Evolutionary conservation across 139 green algal genomes (phyloP).

Genomic region (Deuterostichococcus epilithicus): DNA sequence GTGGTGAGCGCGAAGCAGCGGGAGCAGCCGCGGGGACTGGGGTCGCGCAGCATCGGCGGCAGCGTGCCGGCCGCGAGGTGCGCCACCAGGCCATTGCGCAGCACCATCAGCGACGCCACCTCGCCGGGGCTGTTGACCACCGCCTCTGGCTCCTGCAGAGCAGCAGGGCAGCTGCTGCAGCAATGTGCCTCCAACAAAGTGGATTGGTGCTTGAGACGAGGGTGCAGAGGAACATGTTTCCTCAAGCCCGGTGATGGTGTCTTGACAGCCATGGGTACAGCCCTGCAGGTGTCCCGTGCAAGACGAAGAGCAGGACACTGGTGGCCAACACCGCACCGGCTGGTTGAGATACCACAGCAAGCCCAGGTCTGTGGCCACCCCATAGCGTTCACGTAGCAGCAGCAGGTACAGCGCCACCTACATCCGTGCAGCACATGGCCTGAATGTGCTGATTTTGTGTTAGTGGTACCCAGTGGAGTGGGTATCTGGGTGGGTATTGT

Average conservation of each 20-base stretch:
- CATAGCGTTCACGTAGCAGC: constrained; percentile 77
- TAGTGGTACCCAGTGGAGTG: no score
- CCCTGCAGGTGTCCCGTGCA: not conserved
- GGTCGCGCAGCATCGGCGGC: constrained; percentile 36
- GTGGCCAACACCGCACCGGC: not conserved
- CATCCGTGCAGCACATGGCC: no score
- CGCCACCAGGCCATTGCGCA: constrained; percentile 59
- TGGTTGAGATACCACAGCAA: constrained; percentile 69
- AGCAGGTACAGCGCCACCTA: constrained; percentile 85
- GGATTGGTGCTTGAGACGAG: not conserved
- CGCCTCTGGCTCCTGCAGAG: constrained; percentile 11
- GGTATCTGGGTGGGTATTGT: no score
- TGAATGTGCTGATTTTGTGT: no score
- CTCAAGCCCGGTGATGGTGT: no score
- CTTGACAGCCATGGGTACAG: no score
- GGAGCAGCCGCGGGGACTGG: constrained; percentile 9
- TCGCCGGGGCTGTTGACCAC: constrained; percentile 31
- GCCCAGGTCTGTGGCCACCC: constrained; percentile 35
- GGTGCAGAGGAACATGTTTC: no score
- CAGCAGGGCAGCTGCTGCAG: no score
- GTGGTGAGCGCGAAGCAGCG: constrained; percentile 45
- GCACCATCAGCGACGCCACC: constrained; percentile 51
- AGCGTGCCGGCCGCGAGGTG: constrained; percentile 36
- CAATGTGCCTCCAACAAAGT: no score
- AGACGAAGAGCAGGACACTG: not conserved